phyloP scores from a whole-genome alignment of 2,329 filamentous ascomycete genomes.

The Xylariaceae sp. region DNA sequence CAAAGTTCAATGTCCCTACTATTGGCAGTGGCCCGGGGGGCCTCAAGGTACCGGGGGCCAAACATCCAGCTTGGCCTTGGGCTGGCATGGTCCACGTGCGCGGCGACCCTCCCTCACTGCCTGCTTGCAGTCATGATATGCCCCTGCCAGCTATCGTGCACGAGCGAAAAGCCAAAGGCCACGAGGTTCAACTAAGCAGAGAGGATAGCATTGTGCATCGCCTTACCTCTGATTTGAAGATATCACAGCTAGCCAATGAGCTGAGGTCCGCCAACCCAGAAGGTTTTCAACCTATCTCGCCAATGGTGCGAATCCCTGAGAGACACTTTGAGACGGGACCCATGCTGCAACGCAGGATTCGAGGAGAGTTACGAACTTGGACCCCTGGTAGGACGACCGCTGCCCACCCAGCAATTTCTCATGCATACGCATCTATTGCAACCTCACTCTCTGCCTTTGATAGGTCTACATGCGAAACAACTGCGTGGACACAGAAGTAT shows the following conservation, averaged over 20 bases:
- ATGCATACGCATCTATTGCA: slow-evolving; percentile 53
- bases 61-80: slow-evolving; percentile 65
- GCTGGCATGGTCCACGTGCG: slow-evolving; percentile 57
- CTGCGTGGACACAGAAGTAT: slow-evolving; percentile 79
- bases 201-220: slow-evolving; percentile 36
- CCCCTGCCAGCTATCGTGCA: slow-evolving; percentile 1
- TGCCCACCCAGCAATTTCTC: slow-evolving; percentile 50
- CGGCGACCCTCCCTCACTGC: slow-evolving; percentile 24
- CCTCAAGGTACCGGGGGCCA: slow-evolving; percentile 57
- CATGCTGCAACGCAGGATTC: slow-evolving; percentile 43
- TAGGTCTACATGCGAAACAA: slow-evolving; percentile 62
- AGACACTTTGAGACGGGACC: slow-evolving; percentile 52
- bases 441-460: slow-evolving; percentile 72
- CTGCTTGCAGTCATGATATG: not conserved
- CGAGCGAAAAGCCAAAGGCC: slow-evolving; percentile 43
- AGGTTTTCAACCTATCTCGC: slow-evolving; percentile 36
- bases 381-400: slow-evolving; percentile 7
- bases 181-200: slow-evolving; percentile 30
- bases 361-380: slow-evolving; percentile 34
- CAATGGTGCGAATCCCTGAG: slow-evolving; percentile 44
- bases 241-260: slow-evolving; percentile 25
- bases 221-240: slow-evolving; percentile 31
- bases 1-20: slow-evolving; percentile 28
- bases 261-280: slow-evolving; percentile 29
- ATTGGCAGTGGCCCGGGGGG: slow-evolving; percentile 38